Evolutionary conservation across 2,329 filamentous ascomycete genomes (phyloP), one percentile per base, ranked within the genome.

Genomic region (Curvularia sp.): DNA sequence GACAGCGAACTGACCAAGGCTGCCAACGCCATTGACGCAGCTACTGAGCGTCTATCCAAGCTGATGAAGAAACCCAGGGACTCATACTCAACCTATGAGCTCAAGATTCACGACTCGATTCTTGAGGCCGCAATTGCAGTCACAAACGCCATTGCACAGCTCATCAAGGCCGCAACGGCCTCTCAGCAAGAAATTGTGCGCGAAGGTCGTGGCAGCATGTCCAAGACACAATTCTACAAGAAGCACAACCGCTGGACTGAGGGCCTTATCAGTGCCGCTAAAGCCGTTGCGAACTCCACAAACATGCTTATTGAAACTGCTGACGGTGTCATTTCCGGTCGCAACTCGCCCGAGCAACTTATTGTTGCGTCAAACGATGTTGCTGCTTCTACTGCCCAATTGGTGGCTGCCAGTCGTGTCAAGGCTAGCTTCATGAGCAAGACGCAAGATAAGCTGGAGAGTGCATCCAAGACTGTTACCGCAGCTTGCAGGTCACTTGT

Each of bases 161-260:
- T 99, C 57, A 98, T 99, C 83, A 94, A 95, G 79, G 95, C 95
- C 1, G 95, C 95, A 6, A 96, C 94, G 0, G 88, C 86, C 18
- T 96, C 94, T 1, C 95, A 99, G 77, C 89, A 96, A 76, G 95
- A 99, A 80, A 99, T 99, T 73, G 95, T 99, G 42, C 89, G 93
- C 65, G 92, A 96, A 63, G 95, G 95, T 7, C 89, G 91, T 19
- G 95, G 95, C 34, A 90, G 89, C 25, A 92, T 91, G 50, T 96
- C 92, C 43, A 87, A 89, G 57, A 96, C 93, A 1, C 93, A 93
- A 23, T 99, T 99, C 79, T 99, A 99, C 88, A 98, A 98, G 86
- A 98, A 98, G 83, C 97, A 99, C 85, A 99, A 98, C 80, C 87
- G 95, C 51, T 99, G 95, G 95, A 99, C 95, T 0, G 95, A 99